Evolutionary conservation across 176 grass and related monocot genomes (phyloP), one percentile per base, ranked within the genome.

Genomic region (Phoenix dactylifera): DNA sequence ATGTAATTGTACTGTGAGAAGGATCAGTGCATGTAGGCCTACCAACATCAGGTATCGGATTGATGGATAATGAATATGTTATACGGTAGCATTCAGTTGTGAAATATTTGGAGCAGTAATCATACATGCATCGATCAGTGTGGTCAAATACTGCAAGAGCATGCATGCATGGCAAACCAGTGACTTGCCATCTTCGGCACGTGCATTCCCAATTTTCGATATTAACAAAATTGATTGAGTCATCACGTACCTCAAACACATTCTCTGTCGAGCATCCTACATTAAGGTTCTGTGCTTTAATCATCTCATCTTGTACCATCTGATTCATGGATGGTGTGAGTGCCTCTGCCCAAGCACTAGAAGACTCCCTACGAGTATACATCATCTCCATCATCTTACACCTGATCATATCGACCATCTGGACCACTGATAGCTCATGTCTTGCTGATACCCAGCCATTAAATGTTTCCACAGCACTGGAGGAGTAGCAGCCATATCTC

Each of bases 311-410:
- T 79, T 98, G 87, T 24, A 98, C 57, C 73, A 81, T 89, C 20
- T 85, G 81, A 57, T 92, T 87, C 17, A 82, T 80, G 65, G 79
- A 60, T 24, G 81, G 87, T 16, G 84, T 77, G 18, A 98, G 72
- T 39, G 69, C 39, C n/a, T 79, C 84, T 16, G 78, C 24, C 93
- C 93, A 98, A 18, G 76, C 57, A 63, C 80, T 98, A 64, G 72
- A 86, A 52, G 81, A 78, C 51, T 83, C 84, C 50, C 81, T 58
- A 4, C 93, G 83, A 23, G 58, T 79, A 63, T 92, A 90, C 83
- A 98, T 98, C 78, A 88, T 85, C 78, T 98, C 93, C 87, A 90
- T 90, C 35, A 98, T 77, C 69, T 88, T 92, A 62, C 87, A 88
- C 48, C 87, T 84, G 67, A 98, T 79, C 1, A 77, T 74, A 65